Base-by-base conservation (phyloP, 1,284 basidiomycete genomes). In the Puccinia hordei region DNA sequence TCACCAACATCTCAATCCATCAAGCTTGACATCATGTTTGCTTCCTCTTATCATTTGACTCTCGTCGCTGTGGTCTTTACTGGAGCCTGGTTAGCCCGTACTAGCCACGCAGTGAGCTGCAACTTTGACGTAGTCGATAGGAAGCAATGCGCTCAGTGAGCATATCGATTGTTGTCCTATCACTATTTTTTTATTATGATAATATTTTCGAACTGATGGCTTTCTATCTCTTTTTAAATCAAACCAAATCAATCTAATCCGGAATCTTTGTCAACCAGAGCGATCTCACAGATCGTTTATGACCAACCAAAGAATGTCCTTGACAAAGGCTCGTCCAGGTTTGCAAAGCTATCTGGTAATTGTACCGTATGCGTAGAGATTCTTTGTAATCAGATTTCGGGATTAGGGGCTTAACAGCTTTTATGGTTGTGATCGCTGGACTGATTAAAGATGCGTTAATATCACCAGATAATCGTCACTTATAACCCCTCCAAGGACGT, bases 261-360 rank as follows among this genome's bases (percentile, higher is more conserved):
- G 17, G 1, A 57, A n/a, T 57, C 10, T 35, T 61, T 33, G 27
- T 13, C 8, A 30, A 33, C 19, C 35, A 63, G 61, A 38, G 61
- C 61, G 3, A n/a, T 63, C 61, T 38, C 61, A 19, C 33, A 38
- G 12, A 63, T 63, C 35, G 61, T 63, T 19, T 63, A 63, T n/a
- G 35, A 63, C 0, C 12, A 63, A 38, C 61, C 61, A 30, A 38
- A 30, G 5, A 63, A 63, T 22, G 33, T 30, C 19, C 61, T 63
- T 30, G 61, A 63, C 19, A 38, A 19, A 17, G 61, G 38, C 35
- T 63, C 61, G 35, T 35, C 15, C 17, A 19, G 61, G 19, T 63
- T 63, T 63, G 61, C 19, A 9, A 63, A 63, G 27, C 61, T 63
- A 0, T 63, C 61, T 0, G 61, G 61, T 17, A 63, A 63, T 35